Evolutionary conservation across 768 basidiomycete species (phyloP).

Genomic region (Suillus ampliporus): DNA sequence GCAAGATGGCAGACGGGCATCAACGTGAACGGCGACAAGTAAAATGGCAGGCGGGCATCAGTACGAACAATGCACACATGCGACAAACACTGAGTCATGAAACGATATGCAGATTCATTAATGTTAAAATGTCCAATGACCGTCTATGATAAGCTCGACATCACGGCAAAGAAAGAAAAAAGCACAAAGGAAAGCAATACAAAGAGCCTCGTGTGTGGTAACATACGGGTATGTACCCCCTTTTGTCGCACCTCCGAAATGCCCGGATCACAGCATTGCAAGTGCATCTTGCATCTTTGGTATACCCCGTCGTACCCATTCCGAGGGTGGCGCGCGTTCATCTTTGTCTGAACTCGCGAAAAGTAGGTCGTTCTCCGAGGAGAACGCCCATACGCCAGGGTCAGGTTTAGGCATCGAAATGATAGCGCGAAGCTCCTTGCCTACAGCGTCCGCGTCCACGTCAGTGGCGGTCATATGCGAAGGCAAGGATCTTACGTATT

Average conservation of each 20-base stretch:
- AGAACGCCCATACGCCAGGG: constrained; percentile 64
- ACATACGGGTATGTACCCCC: not conserved
- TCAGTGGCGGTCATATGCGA: constrained; percentile 6
- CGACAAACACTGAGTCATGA: not conserved
- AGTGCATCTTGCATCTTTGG: constrained; percentile 46
- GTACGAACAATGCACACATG: not conserved
- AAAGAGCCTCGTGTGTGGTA: not conserved
- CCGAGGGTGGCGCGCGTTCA: constrained; percentile 51
- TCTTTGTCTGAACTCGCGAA: constrained; percentile 40
- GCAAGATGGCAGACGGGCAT: no score
- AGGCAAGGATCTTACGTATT: constrained; percentile 50
- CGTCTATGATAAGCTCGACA: not conserved
- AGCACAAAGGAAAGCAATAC: not conserved
- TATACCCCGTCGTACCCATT: constrained; percentile 61
- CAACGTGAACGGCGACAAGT: not conserved
- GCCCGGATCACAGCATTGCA: not conserved
- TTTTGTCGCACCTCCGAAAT: not conserved
- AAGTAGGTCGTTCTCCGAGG: constrained; percentile 60
- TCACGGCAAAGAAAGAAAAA: constrained; percentile 1
- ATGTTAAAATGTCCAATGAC: not conserved
- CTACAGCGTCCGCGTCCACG: no score
- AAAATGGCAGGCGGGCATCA: not conserved
- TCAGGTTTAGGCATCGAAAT: constrained; percentile 66
- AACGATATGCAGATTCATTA: not conserved
- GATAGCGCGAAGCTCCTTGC: constrained; percentile 65